Evolutionary conservation across 176 grass and related monocot species (phyloP), one percentile per base, ranked within the genome.

Genomic region (Puccinellia tenuiflora): DNA sequence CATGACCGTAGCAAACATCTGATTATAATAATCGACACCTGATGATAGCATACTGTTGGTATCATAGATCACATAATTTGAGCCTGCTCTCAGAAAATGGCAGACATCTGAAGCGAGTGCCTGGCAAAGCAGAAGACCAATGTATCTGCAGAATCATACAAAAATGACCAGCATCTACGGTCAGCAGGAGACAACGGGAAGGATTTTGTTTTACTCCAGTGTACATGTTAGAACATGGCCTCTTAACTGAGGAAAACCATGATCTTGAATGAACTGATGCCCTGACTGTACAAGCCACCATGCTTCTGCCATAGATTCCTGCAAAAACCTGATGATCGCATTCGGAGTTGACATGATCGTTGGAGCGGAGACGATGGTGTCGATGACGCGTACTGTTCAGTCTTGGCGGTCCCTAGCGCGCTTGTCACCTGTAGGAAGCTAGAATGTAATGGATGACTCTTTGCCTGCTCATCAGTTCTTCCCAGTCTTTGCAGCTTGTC

Each of bases 401-500:
- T 37, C 12, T 66, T 57, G 68, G 65, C 38, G 59, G 75, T 51
- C 48, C 71, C 75, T 70, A 86, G 17, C 7, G 79, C 82, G n/a
- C 64, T 88, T 42, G 89, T 67, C 54, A 88, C 84, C 62, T 79
- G 91, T 29, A 86, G 28, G 68, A 86, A 82, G 68, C 81, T 93
- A 75, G 80, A 80, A 52, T 43, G 63, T 33, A 82, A 61, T 6
- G 42, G 16, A 63, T 73, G 22, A 77, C 77, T 60, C 79, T 33
- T 88, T 76, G 79, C 77, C 53, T 24, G 76, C 21, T 45, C 91
- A 72, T 46, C 73, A 26, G 7, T 78, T 73, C 60, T 33, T 46
- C 46, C 75, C 28, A 83, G 83, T 39, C 40, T 80, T 70, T 88
- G 77, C 55, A 76, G 75, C 81, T 56, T 62, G 35, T 70, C 61